Conservation (phyloP, 2,329 filamentous ascomycete species). For the Immersiporthe knoxdaviesiana region DNA sequence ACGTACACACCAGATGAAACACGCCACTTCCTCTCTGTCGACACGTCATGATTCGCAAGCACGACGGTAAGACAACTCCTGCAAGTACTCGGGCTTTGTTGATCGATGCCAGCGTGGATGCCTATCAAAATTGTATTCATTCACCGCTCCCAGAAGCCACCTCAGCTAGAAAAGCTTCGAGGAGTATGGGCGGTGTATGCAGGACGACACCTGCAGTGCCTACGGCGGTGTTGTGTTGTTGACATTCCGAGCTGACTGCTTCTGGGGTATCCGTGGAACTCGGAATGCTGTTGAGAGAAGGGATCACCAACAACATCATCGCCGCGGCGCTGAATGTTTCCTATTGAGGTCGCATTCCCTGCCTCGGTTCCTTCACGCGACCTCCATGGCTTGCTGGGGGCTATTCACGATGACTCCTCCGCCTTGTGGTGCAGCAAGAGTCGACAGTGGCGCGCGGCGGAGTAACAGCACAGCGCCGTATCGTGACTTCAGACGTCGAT, state of each 20-base stretch:
- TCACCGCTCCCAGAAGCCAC: no score
- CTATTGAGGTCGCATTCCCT: not conserved
- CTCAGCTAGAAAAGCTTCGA: no score
- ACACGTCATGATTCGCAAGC: conserved; percentile 1
- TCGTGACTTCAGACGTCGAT: no score
- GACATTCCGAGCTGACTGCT: not conserved
- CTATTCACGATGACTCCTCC: not conserved
- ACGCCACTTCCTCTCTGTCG: not conserved
- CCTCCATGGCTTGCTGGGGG: not conserved
- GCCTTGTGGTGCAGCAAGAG: no score
- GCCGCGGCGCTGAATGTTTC: not conserved
- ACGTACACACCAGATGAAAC: not conserved
- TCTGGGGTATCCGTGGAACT: not conserved
- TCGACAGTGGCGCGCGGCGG: no score
- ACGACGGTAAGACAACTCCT: no score
- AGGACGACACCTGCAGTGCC: not conserved
- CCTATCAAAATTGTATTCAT: no score
- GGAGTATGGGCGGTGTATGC: not conserved
- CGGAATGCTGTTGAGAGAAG: not conserved
- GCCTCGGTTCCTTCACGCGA: not conserved
- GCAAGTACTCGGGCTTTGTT: no score
- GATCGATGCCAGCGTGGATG: no score
- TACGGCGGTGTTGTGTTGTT: not conserved
- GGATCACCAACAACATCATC: not conserved
- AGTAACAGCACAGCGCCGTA: no score